Percentiles rank a stretch among this genome's conserved stretches.
Conservation (phyloP, 805 yeast genomes). For the Kazachstania martiniae region DNA sequence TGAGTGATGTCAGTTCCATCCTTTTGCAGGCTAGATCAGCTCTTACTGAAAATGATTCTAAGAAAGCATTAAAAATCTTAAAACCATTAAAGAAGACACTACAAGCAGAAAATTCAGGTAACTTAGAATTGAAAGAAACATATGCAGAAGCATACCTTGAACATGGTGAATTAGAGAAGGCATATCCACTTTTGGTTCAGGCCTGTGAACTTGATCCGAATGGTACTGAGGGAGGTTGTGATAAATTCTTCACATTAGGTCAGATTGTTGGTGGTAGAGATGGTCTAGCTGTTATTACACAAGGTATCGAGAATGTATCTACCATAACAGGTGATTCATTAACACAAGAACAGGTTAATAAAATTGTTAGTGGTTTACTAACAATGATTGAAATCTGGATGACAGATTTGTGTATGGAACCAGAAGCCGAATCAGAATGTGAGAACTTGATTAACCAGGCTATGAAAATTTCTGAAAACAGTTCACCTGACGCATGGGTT, state of each 20-base stretch:
- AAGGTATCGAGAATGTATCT: conserved; percentile 42
- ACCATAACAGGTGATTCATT: conserved; percentile 16
- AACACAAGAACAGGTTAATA: conserved; percentile 37
- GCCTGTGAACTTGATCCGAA: conserved; percentile 62
- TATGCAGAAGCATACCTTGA: conserved; percentile 77
- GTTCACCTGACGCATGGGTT: conserved; percentile 73
- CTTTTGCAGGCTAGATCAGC: conserved; percentile 17
- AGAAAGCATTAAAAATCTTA: conserved; percentile 28
- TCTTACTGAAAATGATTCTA: conserved; percentile 18
- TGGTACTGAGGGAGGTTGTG: conserved; percentile 53
- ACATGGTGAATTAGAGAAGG: conserved; percentile 66
- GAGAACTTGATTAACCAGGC: conserved; percentile 59
- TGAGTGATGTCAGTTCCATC: conserved; percentile 10
- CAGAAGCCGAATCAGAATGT: conserved; percentile 74
- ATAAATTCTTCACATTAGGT: conserved; percentile 81
- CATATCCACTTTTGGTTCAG: conserved; percentile 48
- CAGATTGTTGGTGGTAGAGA: conserved; percentile 78
- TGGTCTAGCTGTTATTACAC: conserved; percentile 53
- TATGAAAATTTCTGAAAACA: conserved; percentile 41
- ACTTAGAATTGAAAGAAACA: conserved; percentile 39
- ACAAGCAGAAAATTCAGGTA: conserved; percentile 20
- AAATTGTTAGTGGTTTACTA: conserved; percentile 66
- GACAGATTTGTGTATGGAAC: conserved; percentile 95
- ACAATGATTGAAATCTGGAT: conserved; percentile 91
- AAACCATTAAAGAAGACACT: conserved; percentile 26